Conservation (phyloP, 2,329 filamentous ascomycete species). For the Pseudogymnoascus sp. region DNA sequence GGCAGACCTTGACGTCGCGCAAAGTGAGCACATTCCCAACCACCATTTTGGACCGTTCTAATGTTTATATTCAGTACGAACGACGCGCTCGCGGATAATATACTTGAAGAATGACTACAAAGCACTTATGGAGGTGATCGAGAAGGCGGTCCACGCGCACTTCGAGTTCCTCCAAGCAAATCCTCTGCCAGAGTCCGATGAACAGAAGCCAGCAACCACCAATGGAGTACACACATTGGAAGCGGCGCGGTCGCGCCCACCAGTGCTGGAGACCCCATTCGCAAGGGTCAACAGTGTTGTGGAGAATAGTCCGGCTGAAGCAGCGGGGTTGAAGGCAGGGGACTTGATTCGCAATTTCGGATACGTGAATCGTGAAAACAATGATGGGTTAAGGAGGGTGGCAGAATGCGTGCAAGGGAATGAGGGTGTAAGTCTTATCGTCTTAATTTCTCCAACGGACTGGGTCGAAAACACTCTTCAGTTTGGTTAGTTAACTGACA, state of each 20-base stretch:
- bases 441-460: neutral
- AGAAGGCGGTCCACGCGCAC: constrained; percentile 79
- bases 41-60: neutral
- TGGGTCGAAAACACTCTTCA: neutral
- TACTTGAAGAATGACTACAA: constrained; percentile 90
- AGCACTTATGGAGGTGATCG: constrained; percentile 73
- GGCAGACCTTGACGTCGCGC: constrained; percentile 88
- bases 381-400: constrained; percentile 78
- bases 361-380: constrained; percentile 72
- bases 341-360: constrained; percentile 84
- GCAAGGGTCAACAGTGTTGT: constrained; percentile 85
- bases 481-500: neutral
- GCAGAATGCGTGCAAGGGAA: constrained; percentile 86
- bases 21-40: constrained; percentile 53
- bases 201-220: constrained; percentile 20
- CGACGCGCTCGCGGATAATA: constrained; percentile 86
- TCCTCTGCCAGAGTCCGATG: constrained; percentile 26
- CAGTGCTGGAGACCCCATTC: constrained; percentile 56
- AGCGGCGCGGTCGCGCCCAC: constrained; percentile 27
- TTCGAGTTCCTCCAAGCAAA: constrained; percentile 64
- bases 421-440: constrained; percentile 63
- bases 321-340: constrained; percentile 71
- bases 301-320: constrained; percentile 69
- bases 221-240: constrained; percentile 24
- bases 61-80: constrained; percentile 59